Evolutionary conservation across 208 protist species (phyloP), one percentile per base, ranked within the genome.

Genomic region (Acanthamoeba divionensis): DNA sequence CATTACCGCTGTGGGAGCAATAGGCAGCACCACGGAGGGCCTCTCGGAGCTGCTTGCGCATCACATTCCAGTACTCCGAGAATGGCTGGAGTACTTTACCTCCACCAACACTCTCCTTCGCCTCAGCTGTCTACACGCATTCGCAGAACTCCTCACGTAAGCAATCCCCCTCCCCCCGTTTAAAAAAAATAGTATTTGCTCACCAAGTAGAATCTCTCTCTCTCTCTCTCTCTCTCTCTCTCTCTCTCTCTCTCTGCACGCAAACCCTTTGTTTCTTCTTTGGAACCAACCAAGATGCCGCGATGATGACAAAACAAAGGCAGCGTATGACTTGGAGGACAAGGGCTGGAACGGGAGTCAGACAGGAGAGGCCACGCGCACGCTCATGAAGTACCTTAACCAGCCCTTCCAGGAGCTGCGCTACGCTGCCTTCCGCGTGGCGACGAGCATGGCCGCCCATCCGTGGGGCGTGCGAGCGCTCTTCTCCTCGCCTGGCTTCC

Each of bases 401-500:
- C 77, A 86, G 55, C 77, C 77, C 29, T 86, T 86, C 24, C 52
- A 50, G 12, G 77, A 86, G 4, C 77, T 86, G 48, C 77, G 77
- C 47, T 48, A 86, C 54, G 77, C 77, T 7, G 33, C 55, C 31
- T 86, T 86, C 38, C 26, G 29, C 7, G 77, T 24, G 15, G 26
- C 67, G 26, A 71, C 63, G 12, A 44, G 3, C 7, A 26, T 86
- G 36, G 18, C 5, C 7, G 38, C 5, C 4, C 71, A 80, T 24
- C 18, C 71, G 26, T 80, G 71, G 71, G 54, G 48, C 52, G 26
- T 66, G 15, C 38, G 12, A 10, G 55, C 48, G 10, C 18, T 86
- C 15, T 86, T 86, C 29, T 8, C 55, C 77, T 21, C 24, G 2
- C 77, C 77, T 1, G 77, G 77, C 12, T 66, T 86, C 54, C 18